Evolutionary conservation across 352 stramenopile genomes (phyloP).

Genomic region (Phytophthora nicotianae): DNA sequence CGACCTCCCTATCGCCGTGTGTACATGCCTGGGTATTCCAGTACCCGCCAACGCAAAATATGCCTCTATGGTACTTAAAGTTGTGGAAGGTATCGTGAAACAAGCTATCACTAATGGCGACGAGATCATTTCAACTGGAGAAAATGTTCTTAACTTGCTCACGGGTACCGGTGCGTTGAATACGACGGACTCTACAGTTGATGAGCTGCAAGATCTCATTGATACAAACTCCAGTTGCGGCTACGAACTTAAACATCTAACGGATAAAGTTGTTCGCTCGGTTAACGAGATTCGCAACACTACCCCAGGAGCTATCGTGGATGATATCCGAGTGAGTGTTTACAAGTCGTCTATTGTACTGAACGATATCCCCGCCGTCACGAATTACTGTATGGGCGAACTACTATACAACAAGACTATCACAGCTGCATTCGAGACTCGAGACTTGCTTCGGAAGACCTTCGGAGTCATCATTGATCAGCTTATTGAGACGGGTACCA

Average conservation of each 20-base stretch:
- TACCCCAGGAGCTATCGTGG: conserved; percentile 8
- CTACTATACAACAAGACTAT: conserved; percentile 18
- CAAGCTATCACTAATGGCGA: conserved; percentile 25
- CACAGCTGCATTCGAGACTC: conserved; percentile 24
- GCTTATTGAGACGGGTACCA: conserved; percentile 18
- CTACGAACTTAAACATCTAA: conserved; percentile 27
- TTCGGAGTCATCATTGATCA: conserved; percentile 31
- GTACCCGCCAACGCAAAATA: too few relatives aligned
- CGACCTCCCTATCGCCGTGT: conserved; percentile 50
- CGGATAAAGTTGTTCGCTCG: conserved; percentile 19
- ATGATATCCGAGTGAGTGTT: conserved; percentile 22
- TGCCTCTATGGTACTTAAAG: too few relatives aligned
- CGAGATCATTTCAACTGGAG: conserved; percentile 19
- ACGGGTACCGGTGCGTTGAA: conserved; percentile 19
- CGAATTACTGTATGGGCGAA: conserved; percentile 30
- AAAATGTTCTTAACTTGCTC: conserved; percentile 27
- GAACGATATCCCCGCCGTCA: conserved; percentile 29
- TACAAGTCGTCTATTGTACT: conserved; percentile 20
- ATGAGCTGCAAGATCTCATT: conserved; percentile 25
- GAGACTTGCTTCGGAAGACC: conserved; percentile 29
- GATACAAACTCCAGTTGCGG: conserved; percentile 21
- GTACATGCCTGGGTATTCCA: conserved; percentile 46
- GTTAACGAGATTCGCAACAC: conserved; percentile 25
- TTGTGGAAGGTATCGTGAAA: conserved; percentile 29
- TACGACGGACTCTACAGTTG: conserved; percentile 11